Base-by-base conservation (phyloP, 2,329 filamentous ascomycete species). In the Sporothrix mexicana region DNA sequence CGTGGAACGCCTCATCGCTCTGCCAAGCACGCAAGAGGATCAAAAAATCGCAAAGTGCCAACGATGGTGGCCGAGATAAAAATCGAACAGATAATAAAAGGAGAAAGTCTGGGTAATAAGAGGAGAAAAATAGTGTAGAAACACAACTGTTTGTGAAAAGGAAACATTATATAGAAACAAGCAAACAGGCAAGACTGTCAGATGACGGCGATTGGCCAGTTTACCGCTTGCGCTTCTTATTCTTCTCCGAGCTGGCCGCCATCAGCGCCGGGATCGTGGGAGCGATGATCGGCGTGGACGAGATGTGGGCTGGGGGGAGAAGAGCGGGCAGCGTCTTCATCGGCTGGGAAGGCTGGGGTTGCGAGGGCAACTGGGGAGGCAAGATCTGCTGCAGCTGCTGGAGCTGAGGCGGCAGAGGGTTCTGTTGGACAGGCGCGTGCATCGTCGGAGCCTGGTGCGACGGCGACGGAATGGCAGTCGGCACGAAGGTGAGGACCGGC, bases 191-290 rank as follows among this genome's bases (percentile, higher is more conserved):
- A n/a, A 23, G 8, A 10, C 15, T 17, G n/a, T 7, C 51, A 70
- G 6, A 9, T 55, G 25, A 49, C 15, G 15, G 43, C 4, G 67
- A 59, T 20, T 3, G 36, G 30, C 59, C 12, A 13, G 12, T 53
- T 74, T 55, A 90, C 82, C 88, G 83, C 83, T 90, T 90, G 74
- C 88, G 86, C 82, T 90, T 90, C 83, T 89, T 90, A 77, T 82
- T 85, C 80, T 90, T 90, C 77, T 89, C 88, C 12, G 77, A 74
- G 25, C 75, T 72, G n/a, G 73, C 70, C 57, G 74, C 57, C 59
- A 75, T 71, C 74, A 77, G 73, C 7, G 59, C 69, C 10, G 75
- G 72, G n/a, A 75, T 72, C 17, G 73, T 66, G 25, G 75, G 73
- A 0, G 75, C 73, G 20, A 77, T 62, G 30, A 76, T 75, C 3